Evolutionary conservation across 768 basidiomycete genomes (phyloP).

Genomic region (Termitomyces sp.): DNA sequence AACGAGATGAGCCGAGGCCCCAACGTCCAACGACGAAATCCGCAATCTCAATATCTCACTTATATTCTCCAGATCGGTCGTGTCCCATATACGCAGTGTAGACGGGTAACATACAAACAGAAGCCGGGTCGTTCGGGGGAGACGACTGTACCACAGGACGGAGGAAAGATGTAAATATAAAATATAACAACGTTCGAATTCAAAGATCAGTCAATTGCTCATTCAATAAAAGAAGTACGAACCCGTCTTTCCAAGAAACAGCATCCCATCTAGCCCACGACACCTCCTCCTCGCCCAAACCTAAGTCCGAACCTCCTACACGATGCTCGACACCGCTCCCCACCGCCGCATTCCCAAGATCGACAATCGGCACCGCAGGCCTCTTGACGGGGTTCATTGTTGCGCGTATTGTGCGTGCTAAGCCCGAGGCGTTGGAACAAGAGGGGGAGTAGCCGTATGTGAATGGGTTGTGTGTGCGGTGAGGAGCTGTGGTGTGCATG

Average conservation of each 20-base stretch:
- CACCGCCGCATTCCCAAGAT: slow-evolving; percentile 9
- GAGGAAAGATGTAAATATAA: neutral
- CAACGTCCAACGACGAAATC: neutral
- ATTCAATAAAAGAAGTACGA: neutral
- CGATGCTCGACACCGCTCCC: neutral
- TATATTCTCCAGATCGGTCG: slow-evolving; percentile 41
- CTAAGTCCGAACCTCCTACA: neutral
- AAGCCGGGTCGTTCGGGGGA: neutral
- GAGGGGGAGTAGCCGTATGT: neutral
- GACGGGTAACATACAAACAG: slow-evolving; percentile 38
- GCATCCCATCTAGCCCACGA: neutral
- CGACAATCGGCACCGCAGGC: slow-evolving; percentile 11
- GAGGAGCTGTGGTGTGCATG: neutral
- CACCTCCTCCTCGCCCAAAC: neutral
- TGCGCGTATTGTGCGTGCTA: slow-evolving; percentile 5
- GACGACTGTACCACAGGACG: neutral
- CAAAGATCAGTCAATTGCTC: no score
- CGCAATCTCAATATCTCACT: slow-evolving; percentile 51
- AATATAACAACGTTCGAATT: no score
- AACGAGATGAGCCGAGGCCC: slow-evolving; percentile 13
- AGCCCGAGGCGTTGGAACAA: neutral
- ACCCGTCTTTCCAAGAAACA: neutral
- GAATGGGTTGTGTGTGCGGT: neutral
- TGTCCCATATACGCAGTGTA: slow-evolving; percentile 64
- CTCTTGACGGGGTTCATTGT: neutral